Percentiles rank a stretch among this genome's conserved stretches.
Evolutionary conservation across 768 basidiomycete species (phyloP).

Genomic region (Tremella mesenterica): DNA sequence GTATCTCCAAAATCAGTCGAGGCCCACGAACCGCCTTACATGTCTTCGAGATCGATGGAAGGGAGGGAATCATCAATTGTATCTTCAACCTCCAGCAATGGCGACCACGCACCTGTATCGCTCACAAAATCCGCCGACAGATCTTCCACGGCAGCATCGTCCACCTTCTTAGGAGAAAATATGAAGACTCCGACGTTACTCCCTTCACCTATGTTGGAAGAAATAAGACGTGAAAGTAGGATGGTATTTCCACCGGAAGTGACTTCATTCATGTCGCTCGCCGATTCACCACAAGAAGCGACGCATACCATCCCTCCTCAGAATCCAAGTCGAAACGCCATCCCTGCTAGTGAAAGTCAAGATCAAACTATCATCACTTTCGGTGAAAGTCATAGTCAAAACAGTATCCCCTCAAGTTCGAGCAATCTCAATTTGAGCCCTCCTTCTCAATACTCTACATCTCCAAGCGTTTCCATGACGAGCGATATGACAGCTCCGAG

Average conservation of each 20-base stretch:
- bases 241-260: constrained; percentile 36
- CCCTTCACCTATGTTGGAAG: constrained; percentile 30
- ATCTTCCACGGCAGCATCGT: too few relatives aligned
- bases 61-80: too few relatives aligned
- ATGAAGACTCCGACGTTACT: constrained; percentile 8
- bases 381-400: too few relatives aligned
- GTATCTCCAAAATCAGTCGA: too few relatives aligned
- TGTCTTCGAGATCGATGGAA: too few relatives aligned
- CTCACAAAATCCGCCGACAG: too few relatives aligned
- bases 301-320: constrained; percentile 6
- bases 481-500: constrained; percentile 2
- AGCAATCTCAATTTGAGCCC: constrained; percentile 11
- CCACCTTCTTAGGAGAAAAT: too few relatives aligned
- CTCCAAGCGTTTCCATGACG: constrained; percentile 14
- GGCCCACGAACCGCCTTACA: too few relatives aligned
- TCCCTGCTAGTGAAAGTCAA: background rate
- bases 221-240: constrained; percentile 22
- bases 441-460: constrained; percentile 26
- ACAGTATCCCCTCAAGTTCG: background rate
- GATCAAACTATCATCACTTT: background rate
- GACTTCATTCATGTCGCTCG: constrained; percentile 22
- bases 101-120: too few relatives aligned
- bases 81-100: too few relatives aligned
- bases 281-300: constrained; percentile 19
- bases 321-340: too few relatives aligned